Evolutionary conservation across 1,284 basidiomycete genomes (phyloP).

Genomic region (Ceratobasidium sp.): DNA sequence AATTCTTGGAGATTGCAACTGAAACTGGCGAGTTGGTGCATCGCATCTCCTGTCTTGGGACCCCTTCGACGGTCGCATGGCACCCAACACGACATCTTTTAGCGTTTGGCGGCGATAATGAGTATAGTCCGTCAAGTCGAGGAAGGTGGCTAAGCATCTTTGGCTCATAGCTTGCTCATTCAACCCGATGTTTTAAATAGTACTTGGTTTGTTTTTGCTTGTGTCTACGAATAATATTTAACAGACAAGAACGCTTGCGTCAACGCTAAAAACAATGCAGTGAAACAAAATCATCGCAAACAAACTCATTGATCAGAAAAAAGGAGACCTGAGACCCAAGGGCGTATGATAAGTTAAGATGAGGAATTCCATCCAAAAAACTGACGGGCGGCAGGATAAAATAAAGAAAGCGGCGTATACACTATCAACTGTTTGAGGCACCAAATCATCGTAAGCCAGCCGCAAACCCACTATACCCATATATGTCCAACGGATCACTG

Average conservation of each 20-base stretch:
- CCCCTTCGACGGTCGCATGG: conserved; percentile 35
- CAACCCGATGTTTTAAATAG: not conserved
- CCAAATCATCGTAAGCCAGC: not conserved
- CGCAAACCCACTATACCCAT: not conserved
- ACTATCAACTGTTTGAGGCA: not conserved
- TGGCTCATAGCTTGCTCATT: conserved; percentile 8
- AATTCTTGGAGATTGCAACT: conserved; percentile 18
- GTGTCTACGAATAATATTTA: no score
- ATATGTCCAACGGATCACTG: not conserved
- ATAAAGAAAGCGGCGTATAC: no score
- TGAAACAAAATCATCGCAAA: not conserved
- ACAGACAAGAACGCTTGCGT: no score
- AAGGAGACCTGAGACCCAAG: not conserved
- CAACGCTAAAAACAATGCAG: no score
- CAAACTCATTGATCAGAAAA: not conserved
- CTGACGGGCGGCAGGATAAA: no score
- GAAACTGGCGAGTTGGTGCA: conserved; percentile 32
- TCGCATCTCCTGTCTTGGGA: conserved; percentile 32
- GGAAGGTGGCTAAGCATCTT: conserved; percentile 38
- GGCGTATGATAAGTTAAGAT: not conserved
- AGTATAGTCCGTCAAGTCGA: conserved; percentile 32
- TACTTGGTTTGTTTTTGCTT: no score
- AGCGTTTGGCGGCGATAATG: conserved; percentile 34
- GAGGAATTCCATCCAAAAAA: no score
- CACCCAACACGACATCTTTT: conserved; percentile 32